phyloP scores from a whole-genome alignment of 345 rosid species.

The Hibiscus tridactylites region DNA sequence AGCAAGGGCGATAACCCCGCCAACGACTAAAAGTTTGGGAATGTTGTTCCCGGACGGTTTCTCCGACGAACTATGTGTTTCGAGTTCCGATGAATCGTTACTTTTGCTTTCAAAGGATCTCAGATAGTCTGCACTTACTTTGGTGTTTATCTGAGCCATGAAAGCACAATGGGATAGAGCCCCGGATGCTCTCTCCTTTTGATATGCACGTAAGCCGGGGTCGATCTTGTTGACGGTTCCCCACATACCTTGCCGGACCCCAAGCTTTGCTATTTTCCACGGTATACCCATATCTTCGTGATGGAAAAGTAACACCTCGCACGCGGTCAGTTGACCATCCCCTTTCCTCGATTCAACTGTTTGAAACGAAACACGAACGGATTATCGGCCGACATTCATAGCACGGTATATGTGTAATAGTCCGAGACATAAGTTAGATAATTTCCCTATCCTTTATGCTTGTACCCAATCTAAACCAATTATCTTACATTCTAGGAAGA shows the following conservation, averaged over 20 bases:
- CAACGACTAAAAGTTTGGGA: conserved; percentile 57
- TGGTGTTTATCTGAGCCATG: conserved; percentile 87
- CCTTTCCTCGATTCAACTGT: conserved; percentile 89
- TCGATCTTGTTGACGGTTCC: conserved; percentile 95
- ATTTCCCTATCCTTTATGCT: neutral
- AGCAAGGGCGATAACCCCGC: conserved; percentile 86
- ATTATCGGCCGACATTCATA: neutral
- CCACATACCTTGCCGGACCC: conserved; percentile 98
- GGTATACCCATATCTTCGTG: conserved; percentile 98
- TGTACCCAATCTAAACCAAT: neutral
- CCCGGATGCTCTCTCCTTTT: conserved; percentile 53
- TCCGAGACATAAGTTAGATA: neutral
- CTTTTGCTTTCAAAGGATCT: conserved; percentile 37
- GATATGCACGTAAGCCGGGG: conserved; percentile 71
- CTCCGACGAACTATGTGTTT: conserved; percentile 21
- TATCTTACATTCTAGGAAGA: neutral
- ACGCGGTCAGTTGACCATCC: conserved; percentile 69
- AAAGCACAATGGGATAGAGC: conserved; percentile 47
- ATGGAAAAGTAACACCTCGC: conserved; percentile 93
- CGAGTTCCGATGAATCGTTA: conserved; percentile 21
- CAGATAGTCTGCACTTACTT: conserved; percentile 62
- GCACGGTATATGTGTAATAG: neutral
- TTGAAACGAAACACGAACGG: conserved; percentile 14
- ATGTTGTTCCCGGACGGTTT: conserved; percentile 40
- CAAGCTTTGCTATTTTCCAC: conserved; percentile 92